Base-by-base conservation (phyloP, 139 green algal genomes). In the Chlamydomonas urium region DNA sequence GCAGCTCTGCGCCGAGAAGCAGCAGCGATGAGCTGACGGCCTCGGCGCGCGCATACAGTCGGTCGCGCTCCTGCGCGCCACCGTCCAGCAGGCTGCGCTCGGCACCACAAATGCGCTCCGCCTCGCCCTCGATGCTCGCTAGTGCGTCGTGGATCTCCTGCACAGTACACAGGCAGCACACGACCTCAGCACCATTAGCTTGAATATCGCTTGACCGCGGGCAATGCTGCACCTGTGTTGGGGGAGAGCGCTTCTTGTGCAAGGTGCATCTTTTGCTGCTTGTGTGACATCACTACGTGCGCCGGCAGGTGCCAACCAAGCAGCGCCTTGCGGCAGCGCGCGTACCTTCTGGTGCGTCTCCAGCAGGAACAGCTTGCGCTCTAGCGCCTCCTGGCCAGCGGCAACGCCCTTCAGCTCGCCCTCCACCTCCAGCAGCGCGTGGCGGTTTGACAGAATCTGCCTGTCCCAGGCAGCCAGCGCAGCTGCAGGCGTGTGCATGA, bases 261-360 rank as follows among this genome's bases (percentile, higher is more conserved):
- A n/a, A n/a, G 4, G 19, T 61, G 19, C 24, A 50, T 24, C 42
- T 50, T 50, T 50, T 50, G 17, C 42, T 10, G 42, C 10, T 10
- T 17, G 42, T 10, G 10, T 50, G 42, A n/a, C n/a, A n/a, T n/a
- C n/a, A n/a, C n/a, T n/a, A n/a, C n/a, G n/a, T n/a, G n/a, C n/a
- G n/a, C n/a, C n/a, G n/a, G n/a, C n/a, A n/a, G n/a, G n/a, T n/a
- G n/a, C n/a, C n/a, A n/a, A n/a, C n/a, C n/a, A n/a, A n/a, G n/a
- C n/a, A n/a, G n/a, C n/a, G n/a, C n/a, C n/a, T n/a, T n/a, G n/a
- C n/a, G n/a, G n/a, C n/a, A n/a, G n/a, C n/a, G n/a, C 1, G 47
- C 56, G 8, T 34, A 81, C 82, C 75, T 90, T 89, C 72, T 97
- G 92, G 66, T 97, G 91, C 23, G 82, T 91, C 77, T 97, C 92